Conservation (phyloP, 2,329 filamentous ascomycete genomes). For the Penicillium sp. region DNA sequence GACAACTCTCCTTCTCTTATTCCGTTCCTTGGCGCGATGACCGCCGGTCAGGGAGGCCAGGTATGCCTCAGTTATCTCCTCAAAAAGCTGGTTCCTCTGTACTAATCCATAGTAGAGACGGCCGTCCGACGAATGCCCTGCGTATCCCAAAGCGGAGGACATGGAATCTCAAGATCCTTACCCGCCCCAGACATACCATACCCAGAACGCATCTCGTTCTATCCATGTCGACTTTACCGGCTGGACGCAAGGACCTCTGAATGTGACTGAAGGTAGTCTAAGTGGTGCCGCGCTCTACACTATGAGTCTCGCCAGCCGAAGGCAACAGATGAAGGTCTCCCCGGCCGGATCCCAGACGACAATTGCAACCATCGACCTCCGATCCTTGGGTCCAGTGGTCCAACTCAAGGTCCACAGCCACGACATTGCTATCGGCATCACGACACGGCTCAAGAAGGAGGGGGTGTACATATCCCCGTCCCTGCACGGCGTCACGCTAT, state of each 20-base stretch:
- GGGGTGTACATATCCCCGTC: slow-evolving; percentile 5
- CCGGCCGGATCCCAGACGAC: background rate
- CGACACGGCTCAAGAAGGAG: slow-evolving; percentile 9
- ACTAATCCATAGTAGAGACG: background rate
- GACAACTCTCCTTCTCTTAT: slow-evolving; percentile 11
- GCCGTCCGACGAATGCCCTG: background rate
- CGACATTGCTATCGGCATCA: background rate
- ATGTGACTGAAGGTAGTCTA: background rate
- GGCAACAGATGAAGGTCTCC: slow-evolving; percentile 1
- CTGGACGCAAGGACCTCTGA: background rate
- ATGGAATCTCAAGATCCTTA: background rate
- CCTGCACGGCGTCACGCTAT: background rate
- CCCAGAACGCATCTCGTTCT: slow-evolving; percentile 3
- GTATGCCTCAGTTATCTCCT: background rate
- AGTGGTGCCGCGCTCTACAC: background rate
- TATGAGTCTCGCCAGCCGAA: background rate
- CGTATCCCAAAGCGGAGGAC: background rate
- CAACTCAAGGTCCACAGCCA: slow-evolving; percentile 3
- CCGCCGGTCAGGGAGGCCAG: background rate
- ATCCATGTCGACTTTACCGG: slow-evolving; percentile 11
- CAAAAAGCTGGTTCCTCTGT: background rate
- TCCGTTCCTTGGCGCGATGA: slow-evolving; percentile 13
- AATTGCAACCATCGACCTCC: slow-evolving; percentile 1
- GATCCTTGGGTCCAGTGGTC: background rate
- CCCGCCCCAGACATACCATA: slow-evolving; percentile 7